Percentiles rank a stretch among this genome's conserved stretches.
Conservation (phyloP, 2,329 filamentous ascomycete species). For the Aphanocladium album region DNA sequence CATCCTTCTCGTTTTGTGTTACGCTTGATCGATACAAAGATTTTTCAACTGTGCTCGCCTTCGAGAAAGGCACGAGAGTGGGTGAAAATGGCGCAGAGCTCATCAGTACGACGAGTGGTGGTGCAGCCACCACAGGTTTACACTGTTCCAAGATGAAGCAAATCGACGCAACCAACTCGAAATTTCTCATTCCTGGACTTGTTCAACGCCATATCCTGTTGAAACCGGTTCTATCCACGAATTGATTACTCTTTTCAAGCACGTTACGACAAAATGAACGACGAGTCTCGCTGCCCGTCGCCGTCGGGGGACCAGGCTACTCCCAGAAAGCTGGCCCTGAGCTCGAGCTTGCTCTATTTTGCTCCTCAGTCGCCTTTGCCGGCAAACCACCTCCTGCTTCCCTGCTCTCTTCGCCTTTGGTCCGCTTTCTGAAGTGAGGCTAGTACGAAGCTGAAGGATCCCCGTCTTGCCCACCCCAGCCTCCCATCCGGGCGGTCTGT, state of each 20-base stretch:
- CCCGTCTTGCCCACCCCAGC: background rate
- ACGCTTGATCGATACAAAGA: too few relatives aligned
- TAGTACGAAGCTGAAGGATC: slow-evolving; percentile 1
- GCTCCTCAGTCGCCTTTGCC: background rate
- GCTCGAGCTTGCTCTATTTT: background rate
- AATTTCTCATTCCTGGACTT: background rate
- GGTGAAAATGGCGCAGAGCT: background rate
- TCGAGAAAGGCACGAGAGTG: too few relatives aligned
- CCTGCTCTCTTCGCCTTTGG: background rate
- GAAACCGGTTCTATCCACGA: too few relatives aligned
- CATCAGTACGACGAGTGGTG: background rate
- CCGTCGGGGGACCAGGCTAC: background rate
- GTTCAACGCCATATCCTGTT: background rate
- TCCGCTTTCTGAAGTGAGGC: background rate
- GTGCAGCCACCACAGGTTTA: background rate
- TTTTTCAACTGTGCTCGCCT: too few relatives aligned
- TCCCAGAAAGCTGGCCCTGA: slow-evolving; percentile 1
- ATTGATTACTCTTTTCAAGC: background rate
- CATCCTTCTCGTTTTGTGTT: background rate
- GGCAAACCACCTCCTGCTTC: background rate
- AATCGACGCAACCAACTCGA: background rate
- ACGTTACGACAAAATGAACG: background rate
- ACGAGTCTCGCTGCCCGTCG: background rate
- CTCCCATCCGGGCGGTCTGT: background rate
- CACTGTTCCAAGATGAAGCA: background rate